Base-by-base conservation (phyloP, 1,139 yeast species). In the Ogataea hybrid region DNA sequence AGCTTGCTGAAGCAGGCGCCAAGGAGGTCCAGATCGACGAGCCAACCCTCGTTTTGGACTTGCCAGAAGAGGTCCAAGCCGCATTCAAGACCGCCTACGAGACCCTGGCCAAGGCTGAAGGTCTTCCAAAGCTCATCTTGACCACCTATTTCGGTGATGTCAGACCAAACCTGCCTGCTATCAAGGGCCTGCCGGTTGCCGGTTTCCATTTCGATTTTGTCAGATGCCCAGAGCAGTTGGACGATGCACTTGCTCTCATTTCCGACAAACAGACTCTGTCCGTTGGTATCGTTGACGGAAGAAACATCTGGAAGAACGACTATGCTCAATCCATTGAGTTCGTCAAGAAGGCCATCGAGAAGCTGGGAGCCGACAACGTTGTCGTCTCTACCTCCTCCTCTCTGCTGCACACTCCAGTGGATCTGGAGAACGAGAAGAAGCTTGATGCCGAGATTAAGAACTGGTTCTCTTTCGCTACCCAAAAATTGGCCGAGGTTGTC, bases 301-400 rank as follows among this genome's bases (percentile, higher is more conserved):
- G 98, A 82, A 92, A 92, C 82, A 87, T 92, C 72, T 92, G 98
- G 98, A 92, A 92, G 81, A 84, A 95, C 68, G 86, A 92, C 76
- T 86, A 84, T 62, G 69, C 92, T 63, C 81, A 81, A 73, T 95
- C 98, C 55, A 73, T 89, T 63, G 84, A 72, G 55, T 67, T 84
- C 53, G 95, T 89, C 60, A 75, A 82, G 68, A 77, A 81, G 70
- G 97, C 96, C 58, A 76, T 85, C 63, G 81, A 71, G 58, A 83
- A 84, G 73, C 74, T 90, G 58, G 97, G 97, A 68, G 75, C 78
- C 56, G 95, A 87, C 64, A 84, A 92, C 70, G 90, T 88, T 56
- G 70, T 86, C 60, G 95, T 88, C 56, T 84, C 97, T 56, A 88
- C 98, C 56, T 90, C 98, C 47, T 92, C 98, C 46, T 92, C 98